phyloP scores from a whole-genome alignment of 345 rosid species.

The Salix exigua region DNA sequence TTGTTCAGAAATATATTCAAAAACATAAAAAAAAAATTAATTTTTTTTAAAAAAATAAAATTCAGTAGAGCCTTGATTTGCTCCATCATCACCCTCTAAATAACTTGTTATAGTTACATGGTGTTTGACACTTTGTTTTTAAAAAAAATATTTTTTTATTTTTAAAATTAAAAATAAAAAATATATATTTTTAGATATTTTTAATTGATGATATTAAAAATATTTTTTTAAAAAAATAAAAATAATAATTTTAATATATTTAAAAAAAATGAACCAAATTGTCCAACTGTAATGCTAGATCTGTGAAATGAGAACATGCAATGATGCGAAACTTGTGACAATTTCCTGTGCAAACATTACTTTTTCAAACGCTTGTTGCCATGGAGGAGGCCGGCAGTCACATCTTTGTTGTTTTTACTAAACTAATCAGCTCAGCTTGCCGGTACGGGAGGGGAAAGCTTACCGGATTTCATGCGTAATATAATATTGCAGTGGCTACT shows the following conservation, averaged over 20 bases:
- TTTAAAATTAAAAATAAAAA: too few relatives aligned
- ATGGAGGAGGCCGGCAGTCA: neutral
- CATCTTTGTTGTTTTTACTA: neutral
- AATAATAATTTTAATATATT: too few relatives aligned
- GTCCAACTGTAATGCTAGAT: neutral
- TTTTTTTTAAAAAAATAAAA: too few relatives aligned
- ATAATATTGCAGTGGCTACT: too few relatives aligned
- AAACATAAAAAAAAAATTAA: too few relatives aligned
- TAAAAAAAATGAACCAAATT: too few relatives aligned
- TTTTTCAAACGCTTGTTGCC: neutral
- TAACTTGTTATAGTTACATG: neutral
- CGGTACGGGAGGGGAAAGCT: neutral
- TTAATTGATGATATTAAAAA: too few relatives aligned
- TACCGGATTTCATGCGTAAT: neutral
- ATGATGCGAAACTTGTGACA: neutral
- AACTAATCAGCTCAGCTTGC: neutral
- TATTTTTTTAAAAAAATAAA: too few relatives aligned
- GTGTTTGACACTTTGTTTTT: too few relatives aligned
- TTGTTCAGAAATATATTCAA: too few relatives aligned
- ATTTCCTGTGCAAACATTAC: neutral
- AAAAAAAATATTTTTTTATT: too few relatives aligned
- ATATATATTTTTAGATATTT: too few relatives aligned
- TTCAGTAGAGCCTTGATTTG: neutral
- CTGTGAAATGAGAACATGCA: conserved; percentile 3
- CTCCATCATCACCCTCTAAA: neutral